Evolutionary conservation across 108 stramenopile species (phyloP), one percentile per base, ranked within the genome.

Genomic region (Pseudonitzschia pungens): DNA sequence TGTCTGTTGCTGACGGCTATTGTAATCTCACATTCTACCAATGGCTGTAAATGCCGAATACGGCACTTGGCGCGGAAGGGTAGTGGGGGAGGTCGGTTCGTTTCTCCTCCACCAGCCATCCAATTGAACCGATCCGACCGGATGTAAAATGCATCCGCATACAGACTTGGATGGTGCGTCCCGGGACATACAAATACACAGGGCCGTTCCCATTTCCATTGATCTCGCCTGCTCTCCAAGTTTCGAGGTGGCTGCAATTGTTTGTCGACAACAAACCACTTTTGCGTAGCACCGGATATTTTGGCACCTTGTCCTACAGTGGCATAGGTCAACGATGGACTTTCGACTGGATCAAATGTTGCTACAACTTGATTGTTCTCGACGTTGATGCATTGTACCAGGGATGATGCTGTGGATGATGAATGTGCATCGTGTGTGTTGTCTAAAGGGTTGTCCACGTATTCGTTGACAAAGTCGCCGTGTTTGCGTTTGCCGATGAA

Each of bases 401-500:
- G 10, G 20, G 62, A 63, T 4, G 29, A 12, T 6, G 29, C 2
- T 10, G n/a, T n/a, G n/a, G 54, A 24, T 28, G 67, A 50, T 18
- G 67, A 52, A 7, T 18, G 8, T 26, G 10, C 32, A 28, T 32
- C 24, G 24, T 40, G 16, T 33, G 0, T 14, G 40, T 31, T 16
- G 9, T 66, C 21, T 2, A 32, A 2, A 40, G 60, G 36, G 20
- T 40, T 24, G 29, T 68, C 71, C 24, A 97, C 44, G 75, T 96
- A 97, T 70, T 96, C 80, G 5, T 90, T 80, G 28, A 98, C 70
- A 71, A 97, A 99, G 0, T 87, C 81, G 20, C 81, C 86, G 83
- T 96, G 70, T 63, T 63, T 72, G 42, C 96, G 87, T 75, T 96
- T 96, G 42, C 97, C 97, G 11, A 99, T 87, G 81, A 97, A 99